phyloP scores from a whole-genome alignment of 106 monocot species.

The Acorus gramineus region DNA sequence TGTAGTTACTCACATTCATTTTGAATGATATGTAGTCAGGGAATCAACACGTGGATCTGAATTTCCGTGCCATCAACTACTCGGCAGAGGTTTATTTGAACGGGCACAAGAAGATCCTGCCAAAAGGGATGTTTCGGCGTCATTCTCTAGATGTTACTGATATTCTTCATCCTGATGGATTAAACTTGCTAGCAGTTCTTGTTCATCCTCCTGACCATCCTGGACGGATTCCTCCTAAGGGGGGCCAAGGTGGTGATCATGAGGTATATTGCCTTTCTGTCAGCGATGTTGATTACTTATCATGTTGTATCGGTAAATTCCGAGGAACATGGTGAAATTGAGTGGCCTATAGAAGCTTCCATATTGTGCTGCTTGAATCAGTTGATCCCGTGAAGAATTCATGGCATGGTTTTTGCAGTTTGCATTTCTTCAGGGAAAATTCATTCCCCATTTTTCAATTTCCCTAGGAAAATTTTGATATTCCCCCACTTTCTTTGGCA shows the following conservation, averaged over 20 bases:
- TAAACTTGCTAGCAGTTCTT: constrained; percentile 87
- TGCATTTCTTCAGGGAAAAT: too few relatives aligned
- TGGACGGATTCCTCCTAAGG: constrained; percentile 73
- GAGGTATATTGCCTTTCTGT: constrained; percentile 42
- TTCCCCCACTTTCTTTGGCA: too few relatives aligned
- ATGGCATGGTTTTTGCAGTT: too few relatives aligned
- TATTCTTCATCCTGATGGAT: constrained; percentile 64
- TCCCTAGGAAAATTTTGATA: too few relatives aligned
- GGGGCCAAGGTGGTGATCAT: constrained; percentile 99
- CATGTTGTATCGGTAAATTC: background rate
- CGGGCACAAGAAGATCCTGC: constrained; percentile 67
- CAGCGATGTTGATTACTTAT: background rate
- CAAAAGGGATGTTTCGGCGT: constrained; percentile 93
- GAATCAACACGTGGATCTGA: constrained; percentile 76
- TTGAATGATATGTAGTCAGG: constrained; percentile 26
- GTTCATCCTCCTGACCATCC: constrained; percentile 99
- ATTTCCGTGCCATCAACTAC: constrained; percentile 96
- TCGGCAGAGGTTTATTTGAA: constrained; percentile 89
- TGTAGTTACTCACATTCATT: too few relatives aligned
- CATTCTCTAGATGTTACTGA: constrained; percentile 88
- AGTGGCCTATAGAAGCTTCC: too few relatives aligned
- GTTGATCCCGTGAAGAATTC: too few relatives aligned
- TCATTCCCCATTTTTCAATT: too few relatives aligned
- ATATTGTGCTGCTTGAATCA: too few relatives aligned
- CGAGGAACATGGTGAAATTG: too few relatives aligned